Conservation (phyloP, 2,329 filamentous ascomycete species). For the Aspergillus viridinutans region DNA sequence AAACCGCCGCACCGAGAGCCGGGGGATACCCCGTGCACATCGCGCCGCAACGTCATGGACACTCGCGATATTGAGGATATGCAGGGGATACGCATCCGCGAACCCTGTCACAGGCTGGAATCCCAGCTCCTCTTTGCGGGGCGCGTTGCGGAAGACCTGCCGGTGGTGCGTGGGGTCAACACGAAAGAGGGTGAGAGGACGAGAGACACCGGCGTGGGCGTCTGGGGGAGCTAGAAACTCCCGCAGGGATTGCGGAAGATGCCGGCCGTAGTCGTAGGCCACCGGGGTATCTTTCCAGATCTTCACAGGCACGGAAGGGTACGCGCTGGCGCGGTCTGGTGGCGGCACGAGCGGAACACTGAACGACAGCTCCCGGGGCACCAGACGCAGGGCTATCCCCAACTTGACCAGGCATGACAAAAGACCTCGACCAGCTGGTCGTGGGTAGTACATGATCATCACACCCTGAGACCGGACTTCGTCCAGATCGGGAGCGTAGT, state of each 20-base stretch:
- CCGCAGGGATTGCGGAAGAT: conserved; percentile 47
- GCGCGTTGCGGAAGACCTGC: conserved; percentile 53
- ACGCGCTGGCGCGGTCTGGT: conserved; percentile 37
- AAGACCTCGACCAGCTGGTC: conserved; percentile 8
- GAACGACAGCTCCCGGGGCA: conserved; percentile 43
- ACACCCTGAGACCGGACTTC: conserved; percentile 51
- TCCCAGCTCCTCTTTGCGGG: conserved; percentile 47
- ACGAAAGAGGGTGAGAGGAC: conserved; percentile 52
- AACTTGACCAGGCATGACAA: conserved; percentile 18
- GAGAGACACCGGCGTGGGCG: conserved; percentile 20
- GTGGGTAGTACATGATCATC: conserved; percentile 48
- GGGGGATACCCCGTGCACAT: conserved; percentile 36
- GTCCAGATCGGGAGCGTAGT: conserved; percentile 41
- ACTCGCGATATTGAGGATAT: conserved; percentile 53
- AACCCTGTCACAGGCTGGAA: conserved; percentile 54
- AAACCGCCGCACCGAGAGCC: conserved; percentile 52
- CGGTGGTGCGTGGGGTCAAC: conserved; percentile 44
- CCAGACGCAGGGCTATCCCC: conserved; percentile 26
- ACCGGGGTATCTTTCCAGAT: conserved; percentile 55
- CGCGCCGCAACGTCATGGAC: conserved; percentile 48
- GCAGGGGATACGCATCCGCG: conserved; percentile 56
- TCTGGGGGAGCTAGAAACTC: conserved; percentile 38
- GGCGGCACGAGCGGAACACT: conserved; percentile 52
- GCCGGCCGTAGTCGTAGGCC: conserved; percentile 35
- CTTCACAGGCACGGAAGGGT: conserved; percentile 44